Evolutionary conservation across 2,329 filamentous ascomycete species (phyloP), one percentile per base, ranked within the genome.

Genomic region (Lachnellula cervina): DNA sequence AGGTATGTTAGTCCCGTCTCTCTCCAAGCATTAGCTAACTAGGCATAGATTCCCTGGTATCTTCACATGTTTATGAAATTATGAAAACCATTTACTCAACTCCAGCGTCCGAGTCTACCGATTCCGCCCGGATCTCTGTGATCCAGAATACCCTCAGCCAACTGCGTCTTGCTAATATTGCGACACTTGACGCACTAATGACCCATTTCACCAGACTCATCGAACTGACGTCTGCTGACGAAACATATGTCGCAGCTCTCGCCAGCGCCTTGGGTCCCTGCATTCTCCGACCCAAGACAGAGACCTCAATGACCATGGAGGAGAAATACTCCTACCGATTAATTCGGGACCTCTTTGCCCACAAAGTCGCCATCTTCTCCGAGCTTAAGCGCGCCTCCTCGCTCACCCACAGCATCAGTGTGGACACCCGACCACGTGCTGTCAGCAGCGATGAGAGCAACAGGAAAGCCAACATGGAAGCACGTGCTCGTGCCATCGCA

Each of bases 31-130:
- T 17, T 19, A 47, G 9, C 67, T 70, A 58, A 70, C 56, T 46
- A 8, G 19, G 2, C 14, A 4, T 63, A 94, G 94, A 99, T 73
- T 97, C 94, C n/a, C 81, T 99, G 59, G 93, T 99, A 59, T 97
- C 94, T 55, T 96, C 91, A 42, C 93, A 97, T 71, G 91, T 99
- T 56, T 99, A 99, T 72, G 95, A 99, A 75, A 97, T 99, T 69
- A 87, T 99, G 70, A 92, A 96, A 75, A 97, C 91, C 2, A 95
- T 99, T 62, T 99, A 99, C 76, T 87, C 85, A 47, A 91, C 89
- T 14, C 87, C 90, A 13, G 80, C 88, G 47, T 81, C 88, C 43
- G 90, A 96, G 55, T 81, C 83, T 16, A 84, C 86, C 3, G 89
- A 96, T 65, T 80, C 85, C 51, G 86, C 89, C 13, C 88, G 94